Percentiles rank a stretch among this genome's conserved stretches.
Evolutionary conservation across 495 filamentous ascomycete species (phyloP).

Genomic region (Geopyxis carbonaria): DNA sequence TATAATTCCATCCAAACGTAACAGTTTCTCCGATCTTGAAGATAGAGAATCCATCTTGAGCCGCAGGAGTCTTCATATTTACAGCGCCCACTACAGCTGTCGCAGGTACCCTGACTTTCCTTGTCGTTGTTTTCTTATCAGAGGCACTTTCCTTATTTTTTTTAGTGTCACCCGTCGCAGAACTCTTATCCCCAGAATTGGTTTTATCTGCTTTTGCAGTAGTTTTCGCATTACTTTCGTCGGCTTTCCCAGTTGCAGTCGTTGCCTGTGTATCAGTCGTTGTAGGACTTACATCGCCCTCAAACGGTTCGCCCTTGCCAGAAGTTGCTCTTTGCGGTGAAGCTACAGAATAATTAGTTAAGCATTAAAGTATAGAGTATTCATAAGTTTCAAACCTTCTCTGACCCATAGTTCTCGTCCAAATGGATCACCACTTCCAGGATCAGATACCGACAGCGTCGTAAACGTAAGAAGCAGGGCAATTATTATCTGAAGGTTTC

Average conservation of each 20-base stretch:
- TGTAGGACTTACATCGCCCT: slow-evolving; percentile 12
- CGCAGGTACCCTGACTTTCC: slow-evolving; percentile 36
- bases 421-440: slow-evolving; percentile 8
- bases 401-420: background rate
- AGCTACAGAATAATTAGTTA: slow-evolving; percentile 7
- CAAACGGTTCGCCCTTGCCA: slow-evolving; percentile 14
- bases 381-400: slow-evolving; percentile 2
- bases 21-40: slow-evolving; percentile 79
- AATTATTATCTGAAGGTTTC: slow-evolving; percentile 17
- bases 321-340: slow-evolving; percentile 11
- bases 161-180: slow-evolving; percentile 19
- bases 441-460: slow-evolving; percentile 10
- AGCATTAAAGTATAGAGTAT: background rate
- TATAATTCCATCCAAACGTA: slow-evolving; percentile 93
- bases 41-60: slow-evolving; percentile 42
- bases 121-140: slow-evolving; percentile 30
- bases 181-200: slow-evolving; percentile 20
- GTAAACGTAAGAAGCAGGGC: slow-evolving; percentile 14
- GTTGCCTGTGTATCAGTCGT: background rate
- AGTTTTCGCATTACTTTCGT: background rate
- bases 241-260: slow-evolving; percentile 1
- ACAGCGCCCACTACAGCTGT: slow-evolving; percentile 55
- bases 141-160: slow-evolving; percentile 21
- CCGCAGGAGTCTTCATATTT: slow-evolving; percentile 59
- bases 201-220: slow-evolving; percentile 7